Evolutionary conservation across 2,329 filamentous ascomycete species (phyloP), one percentile per base, ranked within the genome.

Genomic region (Arthrobotrys musiformis): DNA sequence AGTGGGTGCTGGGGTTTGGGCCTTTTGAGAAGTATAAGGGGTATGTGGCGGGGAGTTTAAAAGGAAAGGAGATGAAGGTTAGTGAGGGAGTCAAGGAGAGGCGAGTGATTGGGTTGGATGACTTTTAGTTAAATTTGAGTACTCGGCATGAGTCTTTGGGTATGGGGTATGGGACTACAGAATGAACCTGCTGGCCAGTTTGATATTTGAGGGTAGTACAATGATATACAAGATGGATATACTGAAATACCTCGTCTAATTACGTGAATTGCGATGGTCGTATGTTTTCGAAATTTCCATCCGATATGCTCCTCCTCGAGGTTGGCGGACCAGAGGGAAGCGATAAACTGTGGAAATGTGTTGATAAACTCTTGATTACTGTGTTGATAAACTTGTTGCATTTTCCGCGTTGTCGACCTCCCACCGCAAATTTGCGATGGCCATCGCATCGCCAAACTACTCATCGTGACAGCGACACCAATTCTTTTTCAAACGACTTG

Each of bases 1-100:
- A 63, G 37, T 63, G 40, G 37, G 48, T 22, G 7, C 26, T 63
- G 28, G 37, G 60, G 22, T 63, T 42, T 46, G 60, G 15, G 60
- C 60, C 60, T 4, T 35, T 63, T 17, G 40, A 22, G 19, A 11
- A 2, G 37, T 46, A 15, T 13, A 63, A 26, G 37, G 24, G 2
- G n/a, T 7, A 46, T 15, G 9, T 63, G 7, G 60, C 37, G 4
- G 60, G 37, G 8, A 63, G 60, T 48, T 35, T 63, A 40, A 11
- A 13, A n/a, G n/a, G 9, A 1, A 33, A 8, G 24, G 4, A 46
- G 17, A 15, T 26, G 37, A 48, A 40, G 9, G 19, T 5, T 9
- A 4, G 9, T n/a, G 8, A 44, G 19, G 19, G 2, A 4, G 1
- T 40, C 24, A 2, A 1, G 26, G 17, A 58, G 54, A 37, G 54